Evolutionary conservation across 2,329 filamentous ascomycete genomes (phyloP).

Genomic region (Didymella keratinophila): DNA sequence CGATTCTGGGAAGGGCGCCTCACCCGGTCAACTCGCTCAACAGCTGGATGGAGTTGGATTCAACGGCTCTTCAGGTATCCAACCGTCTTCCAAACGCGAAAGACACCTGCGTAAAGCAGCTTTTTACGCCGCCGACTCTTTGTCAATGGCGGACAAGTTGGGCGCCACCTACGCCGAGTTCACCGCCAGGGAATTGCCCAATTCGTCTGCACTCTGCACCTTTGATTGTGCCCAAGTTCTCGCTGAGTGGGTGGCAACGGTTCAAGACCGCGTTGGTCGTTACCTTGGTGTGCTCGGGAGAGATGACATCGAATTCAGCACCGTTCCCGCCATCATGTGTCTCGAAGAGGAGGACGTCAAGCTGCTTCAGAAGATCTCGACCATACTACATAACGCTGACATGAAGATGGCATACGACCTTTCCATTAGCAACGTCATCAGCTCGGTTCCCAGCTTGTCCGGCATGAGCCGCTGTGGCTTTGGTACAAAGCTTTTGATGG

Average conservation of each 20-base stretch:
- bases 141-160: constrained; percentile 86
- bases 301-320: constrained; percentile 77
- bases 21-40: constrained; percentile 32
- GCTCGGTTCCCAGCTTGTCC: constrained; percentile 61
- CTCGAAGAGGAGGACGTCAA: constrained; percentile 92
- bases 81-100: constrained; percentile 74
- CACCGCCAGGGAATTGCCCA: constrained; percentile 81
- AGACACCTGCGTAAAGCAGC: constrained; percentile 92
- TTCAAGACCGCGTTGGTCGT: constrained; percentile 91
- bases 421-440: constrained; percentile 54
- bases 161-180: constrained; percentile 86
- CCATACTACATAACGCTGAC: constrained; percentile 79
- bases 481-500: constrained; percentile 81
- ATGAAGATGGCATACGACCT: constrained; percentile 73
- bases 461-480: constrained; percentile 72
- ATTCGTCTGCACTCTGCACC: constrained; percentile 89
- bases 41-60: constrained; percentile 42
- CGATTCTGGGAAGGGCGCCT: constrained; percentile 38
- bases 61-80: constrained; percentile 40
- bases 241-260: constrained; percentile 90
- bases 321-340: constrained; percentile 87
- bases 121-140: constrained; percentile 90
- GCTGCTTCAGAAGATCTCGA: constrained; percentile 80
- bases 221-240: constrained; percentile 95
- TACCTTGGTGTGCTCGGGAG: constrained; percentile 88